Base-by-base conservation (phyloP, 2,329 filamentous ascomycete genomes). In the Fusarium incarnatum region DNA sequence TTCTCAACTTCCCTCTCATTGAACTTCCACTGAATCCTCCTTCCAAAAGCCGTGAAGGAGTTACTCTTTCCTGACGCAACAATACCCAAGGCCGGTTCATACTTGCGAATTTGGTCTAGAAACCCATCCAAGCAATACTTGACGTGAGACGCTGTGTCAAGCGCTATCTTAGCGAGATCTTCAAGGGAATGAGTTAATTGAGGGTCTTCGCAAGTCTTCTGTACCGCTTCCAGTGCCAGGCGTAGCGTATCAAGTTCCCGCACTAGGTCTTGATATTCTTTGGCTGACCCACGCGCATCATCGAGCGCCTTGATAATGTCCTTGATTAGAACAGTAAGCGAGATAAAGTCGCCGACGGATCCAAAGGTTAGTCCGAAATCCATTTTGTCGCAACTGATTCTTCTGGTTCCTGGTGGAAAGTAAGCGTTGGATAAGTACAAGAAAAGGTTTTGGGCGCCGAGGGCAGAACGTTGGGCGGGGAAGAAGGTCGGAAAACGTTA, bases 41-140 rank as follows among this genome's bases (percentile, higher is more conserved):
- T 32, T 2, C 52, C 16, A 1, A 46, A 3, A 3, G 7, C 6
- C 6, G 6, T 25, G 7, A 56, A 15, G 3, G 13, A 18, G 9
- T 8, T 12, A 0, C n/a, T 25, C 0, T 30, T 18, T 0, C 12
- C 22, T 1, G 28, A 3, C 6, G 18, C 5, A 37, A 2, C 8
- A 0, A 4, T 4, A 4, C 42, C 2, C 18, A 56, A 28, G 4
- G 12, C 4, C 2, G 30, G 30, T 13, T 48, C 53, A 37, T 56
- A 56, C 3, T 56, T 56, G 6, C 10, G 4, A 1, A 48, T 40
- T 2, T n/a, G 22, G 5, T 0, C 7, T 3, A 48, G 13, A 3
- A 56, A 56, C 7, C n/a, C 42, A 7, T 1, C 5, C 11, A 48
- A 11, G 18, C 41, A 34, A 1, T 16, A 20, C 2, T 34, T n/a